Evolutionary conservation across 2,329 filamentous ascomycete species (phyloP).

Genomic region (Apiospora arundinis): DNA sequence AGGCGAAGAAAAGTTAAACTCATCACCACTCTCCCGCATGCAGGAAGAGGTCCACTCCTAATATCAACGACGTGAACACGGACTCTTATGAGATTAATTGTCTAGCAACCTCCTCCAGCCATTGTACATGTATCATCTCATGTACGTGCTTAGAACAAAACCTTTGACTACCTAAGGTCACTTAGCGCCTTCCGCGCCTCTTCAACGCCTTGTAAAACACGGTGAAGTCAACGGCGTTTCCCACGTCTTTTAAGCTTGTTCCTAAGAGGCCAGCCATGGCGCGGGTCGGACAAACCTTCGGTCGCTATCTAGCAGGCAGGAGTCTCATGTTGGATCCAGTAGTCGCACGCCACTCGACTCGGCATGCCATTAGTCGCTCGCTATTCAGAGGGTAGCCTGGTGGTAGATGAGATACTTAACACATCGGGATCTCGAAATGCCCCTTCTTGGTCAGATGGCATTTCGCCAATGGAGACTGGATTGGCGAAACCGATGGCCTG

Average conservation of each 20-base stretch:
- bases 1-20: slow-evolving; percentile 11
- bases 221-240: slow-evolving; percentile 24
- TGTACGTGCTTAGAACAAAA: not conserved
- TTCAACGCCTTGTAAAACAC: slow-evolving; percentile 13
- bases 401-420: not conserved
- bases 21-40: slow-evolving; percentile 14
- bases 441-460: slow-evolving; percentile 11
- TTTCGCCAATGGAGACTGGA: not conserved
- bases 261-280: slow-evolving; percentile 30
- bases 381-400: not conserved
- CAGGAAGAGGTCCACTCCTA: slow-evolving; percentile 10
- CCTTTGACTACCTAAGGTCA: not conserved
- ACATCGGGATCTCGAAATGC: slow-evolving; percentile 13
- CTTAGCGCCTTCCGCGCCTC: slow-evolving; percentile 20
- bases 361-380: slow-evolving; percentile 11
- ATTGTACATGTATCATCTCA: not conserved
- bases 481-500: not conserved
- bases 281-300: slow-evolving; percentile 39
- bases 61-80: slow-evolving; percentile 10
- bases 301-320: slow-evolving; percentile 33
- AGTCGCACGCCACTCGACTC: slow-evolving; percentile 5
- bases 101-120: not conserved
- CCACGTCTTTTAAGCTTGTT: slow-evolving; percentile 19
- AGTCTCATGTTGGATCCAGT: not conserved
- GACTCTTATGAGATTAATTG: slow-evolving; percentile 11